Base-by-base conservation (phyloP, 768 basidiomycete species). In the Gautieria morchelliformis region DNA sequence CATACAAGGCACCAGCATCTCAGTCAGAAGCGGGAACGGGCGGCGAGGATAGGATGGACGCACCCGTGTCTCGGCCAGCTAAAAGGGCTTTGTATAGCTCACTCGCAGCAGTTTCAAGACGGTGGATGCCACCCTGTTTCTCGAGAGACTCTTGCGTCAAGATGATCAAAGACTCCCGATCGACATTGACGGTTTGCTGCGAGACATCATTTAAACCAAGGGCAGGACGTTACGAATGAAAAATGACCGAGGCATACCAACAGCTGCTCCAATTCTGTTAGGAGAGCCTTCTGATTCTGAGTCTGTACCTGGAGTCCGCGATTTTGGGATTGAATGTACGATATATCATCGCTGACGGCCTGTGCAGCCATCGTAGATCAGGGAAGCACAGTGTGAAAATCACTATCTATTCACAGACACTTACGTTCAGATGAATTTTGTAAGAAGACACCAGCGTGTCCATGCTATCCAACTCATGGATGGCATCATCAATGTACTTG, bases 231-330 rank as follows among this genome's bases (percentile, higher is more conserved):
- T 35, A 52, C 14, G 37, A 39, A 37, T 22, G 15, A 5, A 40
- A 19, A 40, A 19, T 52, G 56, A 27, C 62, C 62, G 15, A n/a
- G 30, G 39, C 79, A 55, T 62, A 89, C 94, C 64, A 98, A 72
- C 22, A 99, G 75, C 64, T 90, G 89, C 68, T 94, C 85, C 11
- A 99, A 72, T 68, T 98, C 96, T 33, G 73, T 76, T 42, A 98
- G 71, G 9, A 99, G 75, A 15, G 85, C 83, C 22, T 85, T 80
- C 69, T 98, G 95, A 64, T 98, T 99, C 66, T 95, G 92, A 9
- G 87, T 98, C 65, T 98, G 95, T 4, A 98, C 93, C 70, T 99
- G 96, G 37, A 99, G 74, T 61, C 96, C 96, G 48, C 94, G 82
- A 67, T 95, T 93, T 69, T 98, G 95, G 1, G 89, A 89, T 71